Evolutionary conservation across 371 early-diverging fungal genomes (phyloP).

Genomic region (Zychaea mexicana): DNA sequence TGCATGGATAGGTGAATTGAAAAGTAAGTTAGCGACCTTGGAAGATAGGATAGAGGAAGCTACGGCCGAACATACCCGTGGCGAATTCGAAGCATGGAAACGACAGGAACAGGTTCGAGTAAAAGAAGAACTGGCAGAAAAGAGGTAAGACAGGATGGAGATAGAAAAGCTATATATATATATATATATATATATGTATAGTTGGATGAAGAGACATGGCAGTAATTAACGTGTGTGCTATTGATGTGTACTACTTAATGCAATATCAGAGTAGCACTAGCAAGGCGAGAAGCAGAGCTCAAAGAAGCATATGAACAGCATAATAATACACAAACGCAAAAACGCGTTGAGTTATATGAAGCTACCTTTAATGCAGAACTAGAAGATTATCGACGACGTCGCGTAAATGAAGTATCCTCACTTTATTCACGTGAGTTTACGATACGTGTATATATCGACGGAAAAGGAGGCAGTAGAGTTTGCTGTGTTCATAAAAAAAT

Average conservation of each 20-base stretch:
- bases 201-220: not conserved
- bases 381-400: constrained; percentile 42
- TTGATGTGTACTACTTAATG: constrained; percentile 1
- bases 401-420: constrained; percentile 43
- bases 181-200: too few species aligned
- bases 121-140: constrained; percentile 12
- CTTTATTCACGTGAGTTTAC: constrained; percentile 36
- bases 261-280: constrained; percentile 14
- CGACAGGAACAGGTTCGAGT: constrained; percentile 11
- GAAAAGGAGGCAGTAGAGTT: not conserved
- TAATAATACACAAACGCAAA: constrained; percentile 29
- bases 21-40: constrained; percentile 9
- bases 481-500: not conserved
- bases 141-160: constrained; percentile 19
- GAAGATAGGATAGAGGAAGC: constrained; percentile 29
- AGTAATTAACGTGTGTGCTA: not conserved
- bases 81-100: constrained; percentile 45
- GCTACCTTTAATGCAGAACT: constrained; percentile 49
- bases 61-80: constrained; percentile 21
- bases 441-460: not conserved
- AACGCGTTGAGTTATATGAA: constrained; percentile 41
- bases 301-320: constrained; percentile 36
- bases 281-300: constrained; percentile 24
- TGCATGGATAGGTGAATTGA: constrained; percentile 27
- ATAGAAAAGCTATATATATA: constrained; percentile 1